These are phyloP conservation scores for Silene uniflora DNA, from an alignment of 148 eudicot genomes.

Conservation along the genomic window DNA sequence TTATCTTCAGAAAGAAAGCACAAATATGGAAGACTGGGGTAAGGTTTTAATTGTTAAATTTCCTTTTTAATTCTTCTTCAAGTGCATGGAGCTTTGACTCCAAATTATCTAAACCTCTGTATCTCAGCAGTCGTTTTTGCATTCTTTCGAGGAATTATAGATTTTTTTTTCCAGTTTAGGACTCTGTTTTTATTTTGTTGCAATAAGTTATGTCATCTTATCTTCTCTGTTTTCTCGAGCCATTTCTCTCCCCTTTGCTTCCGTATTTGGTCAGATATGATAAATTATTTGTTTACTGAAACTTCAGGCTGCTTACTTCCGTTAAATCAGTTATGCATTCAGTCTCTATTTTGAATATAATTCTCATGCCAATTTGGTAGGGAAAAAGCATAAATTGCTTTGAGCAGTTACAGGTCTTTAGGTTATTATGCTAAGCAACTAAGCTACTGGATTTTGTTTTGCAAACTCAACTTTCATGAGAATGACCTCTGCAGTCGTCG, in stretches of 20 bases:
- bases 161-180: neutral
- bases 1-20: neutral
- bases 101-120: neutral
- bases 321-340: neutral
- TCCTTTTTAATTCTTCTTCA: neutral
- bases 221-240: neutral
- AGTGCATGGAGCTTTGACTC: too few species aligned
- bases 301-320: neutral
- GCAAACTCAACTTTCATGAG: neutral
- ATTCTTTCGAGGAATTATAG: neutral
- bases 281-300: neutral
- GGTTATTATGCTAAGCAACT: neutral
- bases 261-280: neutral
- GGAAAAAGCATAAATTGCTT: too few species aligned
- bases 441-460: neutral
- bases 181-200: neutral
- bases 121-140: neutral
- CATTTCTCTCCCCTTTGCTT: neutral
- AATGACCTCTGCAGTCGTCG: neutral
- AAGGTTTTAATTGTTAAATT: neutral
- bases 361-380: neutral
- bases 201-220: neutral
- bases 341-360: neutral
- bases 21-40: neutral
- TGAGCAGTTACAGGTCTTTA: neutral